A percentile compares a stretch with the other conserved stretches of the same genome.
Evolutionary conservation across 2,329 filamentous ascomycete species (phyloP).

Genomic region (Biscogniauxia sp.): DNA sequence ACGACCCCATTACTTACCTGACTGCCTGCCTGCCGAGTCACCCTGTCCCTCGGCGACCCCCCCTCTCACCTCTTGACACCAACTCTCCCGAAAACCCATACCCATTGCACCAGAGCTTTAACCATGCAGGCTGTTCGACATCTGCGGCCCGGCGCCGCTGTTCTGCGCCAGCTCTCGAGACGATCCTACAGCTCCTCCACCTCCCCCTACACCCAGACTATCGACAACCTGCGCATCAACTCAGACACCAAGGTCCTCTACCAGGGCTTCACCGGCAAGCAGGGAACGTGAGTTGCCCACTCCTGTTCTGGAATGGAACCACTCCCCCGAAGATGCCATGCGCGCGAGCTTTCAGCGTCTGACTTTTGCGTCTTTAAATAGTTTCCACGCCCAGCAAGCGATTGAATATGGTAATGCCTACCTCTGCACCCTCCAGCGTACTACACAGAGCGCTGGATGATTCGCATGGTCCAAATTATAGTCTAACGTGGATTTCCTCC

Average conservation of each 20-base stretch:
- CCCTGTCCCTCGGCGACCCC: slow-evolving; percentile 3
- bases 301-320: background rate
- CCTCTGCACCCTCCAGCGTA: too few species aligned
- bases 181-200: slow-evolving; percentile 73
- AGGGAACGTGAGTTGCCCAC: slow-evolving; percentile 73
- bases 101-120: slow-evolving; percentile 49
- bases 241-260: slow-evolving; percentile 89
- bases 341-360: slow-evolving; percentile 26
- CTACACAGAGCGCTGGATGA: slow-evolving; percentile 14
- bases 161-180: slow-evolving; percentile 61
- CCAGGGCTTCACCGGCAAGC: slow-evolving; percentile 97
- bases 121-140: slow-evolving; percentile 83
- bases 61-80: slow-evolving; percentile 5
- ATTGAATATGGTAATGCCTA: slow-evolving; percentile 84
- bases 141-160: slow-evolving; percentile 64
- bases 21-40: too few species aligned
- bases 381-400: slow-evolving; percentile 95
- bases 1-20: background rate
- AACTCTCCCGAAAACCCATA: background rate
- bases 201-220: slow-evolving; percentile 68
- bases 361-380: slow-evolving; percentile 39
- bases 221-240: slow-evolving; percentile 90
- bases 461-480: slow-evolving; percentile 2
- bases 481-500: slow-evolving; percentile 29
- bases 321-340: background rate